Evolutionary conservation across 2,329 filamentous ascomycete species (phyloP), one percentile per base, ranked within the genome.

Genomic region (Plenodomus biglobosus): DNA sequence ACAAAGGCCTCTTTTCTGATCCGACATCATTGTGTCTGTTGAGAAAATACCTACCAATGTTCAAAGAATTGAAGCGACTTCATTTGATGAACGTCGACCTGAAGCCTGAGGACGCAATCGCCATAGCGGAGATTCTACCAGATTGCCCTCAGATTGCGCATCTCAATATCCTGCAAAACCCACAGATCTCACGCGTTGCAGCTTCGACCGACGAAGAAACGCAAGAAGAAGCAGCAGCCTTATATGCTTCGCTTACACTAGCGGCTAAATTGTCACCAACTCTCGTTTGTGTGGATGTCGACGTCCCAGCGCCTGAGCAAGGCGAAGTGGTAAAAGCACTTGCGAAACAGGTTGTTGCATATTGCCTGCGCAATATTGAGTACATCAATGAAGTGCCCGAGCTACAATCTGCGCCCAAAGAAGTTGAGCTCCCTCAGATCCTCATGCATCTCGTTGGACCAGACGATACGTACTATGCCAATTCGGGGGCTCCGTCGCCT

Each of bases 331-430:
- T 96, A 62, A 95, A 91, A 71, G 92, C 91, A 2, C 80, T 96
- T 59, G 92, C 91, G 0, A 95, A 92, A 65, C 92, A 96, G 70
- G 88, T 96, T n/a, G 86, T 96, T 37, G 92, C 90, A 0, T 96
- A 96, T 71, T 96, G 89, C 54, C 79, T 99, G 53, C 85, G 88
- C 48, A 99, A 99, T 62, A 86, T 99, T 78, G 90, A 96, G 69
- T 83, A 82, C 8, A 82, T 87, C 15, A 85, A 89, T 10, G 83
- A 90, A 49, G 79, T 81, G 8, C 85, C 87, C 46, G 80, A 83
- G 49, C 69, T 75, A 16, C 72, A 78, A 38, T 71, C 71, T 13
- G 69, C 69, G 36, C 75, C 76, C n/a, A 78, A 76, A 47, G 74
- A 70, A 34, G 80, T 85, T 17, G 77, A 80, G n/a, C 68, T 95